Evolutionary conservation across 2,329 filamentous ascomycete species (phyloP), one percentile per base, ranked within the genome.

Genomic region (Oidium heveae): DNA sequence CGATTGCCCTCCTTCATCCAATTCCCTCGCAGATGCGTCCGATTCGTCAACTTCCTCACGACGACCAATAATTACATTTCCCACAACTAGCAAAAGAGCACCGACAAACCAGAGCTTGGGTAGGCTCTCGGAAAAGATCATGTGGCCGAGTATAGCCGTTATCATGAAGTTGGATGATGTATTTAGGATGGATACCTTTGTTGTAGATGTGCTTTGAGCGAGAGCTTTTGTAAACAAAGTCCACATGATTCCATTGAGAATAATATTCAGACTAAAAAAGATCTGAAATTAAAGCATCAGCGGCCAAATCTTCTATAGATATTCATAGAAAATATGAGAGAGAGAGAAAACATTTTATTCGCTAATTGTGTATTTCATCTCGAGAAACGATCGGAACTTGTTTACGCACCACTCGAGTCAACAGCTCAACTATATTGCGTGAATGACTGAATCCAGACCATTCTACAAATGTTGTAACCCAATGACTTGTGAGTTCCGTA

Each of bases 161-260:
- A 86, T 68, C 68, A 89, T 74, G 66, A 89, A 89, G 68, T 89
- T 89, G 55, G 82, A 74, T 15, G 82, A 85, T 2, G 84, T 88
- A 66, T 89, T 89, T 66, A 89, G 78, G 64, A 89, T 82, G 60
- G 78, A 82, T 52, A 88, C 84, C 63, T 86, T 82, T 0, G 84
- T 85, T 9, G 84, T 86, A 1, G 82, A 86, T 56, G 76, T 74
- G 15, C 83, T 82, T 18, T 76, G 74, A 0, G 83, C 78, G n/a
- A 89, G 74, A 54, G 84, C 84, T 52, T 77, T 75, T 7, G 84
- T 89, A 69, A 88, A 89, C 51, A 89, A 74, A 0, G 81, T 79
- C 84, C 84, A 89, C 84, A 89, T 89, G 67, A 64, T 62, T 41
- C 57, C 59, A 55, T 64, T 64, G 57, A 64, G 63, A 22, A 63